Evolutionary conservation across 1,284 basidiomycete genomes (phyloP).

Genomic region (Cutaneotrichosporon mucoides): DNA sequence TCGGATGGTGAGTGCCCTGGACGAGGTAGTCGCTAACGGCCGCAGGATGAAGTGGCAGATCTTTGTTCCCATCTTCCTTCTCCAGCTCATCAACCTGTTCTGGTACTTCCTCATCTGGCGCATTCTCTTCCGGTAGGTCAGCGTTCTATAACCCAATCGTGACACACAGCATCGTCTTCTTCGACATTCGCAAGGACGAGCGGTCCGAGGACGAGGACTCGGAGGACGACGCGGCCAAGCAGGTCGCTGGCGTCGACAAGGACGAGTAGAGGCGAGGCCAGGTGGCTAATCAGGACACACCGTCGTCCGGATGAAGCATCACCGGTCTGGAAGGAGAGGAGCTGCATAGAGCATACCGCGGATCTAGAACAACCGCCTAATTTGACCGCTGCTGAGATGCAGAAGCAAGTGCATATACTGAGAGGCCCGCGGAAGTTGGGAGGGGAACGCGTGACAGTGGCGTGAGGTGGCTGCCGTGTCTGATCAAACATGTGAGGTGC

Average conservation of each 20-base stretch:
- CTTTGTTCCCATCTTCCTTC: conserved; percentile 65
- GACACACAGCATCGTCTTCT: conserved; percentile 36
- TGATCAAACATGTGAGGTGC: too few species aligned
- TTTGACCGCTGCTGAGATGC: too few species aligned
- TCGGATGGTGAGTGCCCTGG: conserved; percentile 53
- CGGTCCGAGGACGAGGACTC: conserved; percentile 53
- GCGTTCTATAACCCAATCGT: not conserved
- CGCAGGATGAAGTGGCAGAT: conserved; percentile 73
- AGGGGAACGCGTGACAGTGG: too few species aligned
- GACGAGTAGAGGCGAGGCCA: conserved; percentile 4
- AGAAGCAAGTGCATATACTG: too few species aligned
- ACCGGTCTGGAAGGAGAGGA: too few species aligned
- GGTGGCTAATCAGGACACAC: too few species aligned
- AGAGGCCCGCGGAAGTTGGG: too few species aligned
- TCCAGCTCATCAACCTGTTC: conserved; percentile 82
- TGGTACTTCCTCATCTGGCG: conserved; percentile 82
- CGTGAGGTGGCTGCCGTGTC: too few species aligned
- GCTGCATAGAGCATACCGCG: too few species aligned
- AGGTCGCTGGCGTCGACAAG: conserved; percentile 19
- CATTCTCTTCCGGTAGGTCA: conserved; percentile 57
- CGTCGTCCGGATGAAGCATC: too few species aligned
- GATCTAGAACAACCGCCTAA: too few species aligned
- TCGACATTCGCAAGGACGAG: conserved; percentile 46
- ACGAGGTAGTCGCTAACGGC: not conserved
- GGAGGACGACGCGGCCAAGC: conserved; percentile 20